phyloP scores from a whole-genome alignment of 495 filamentous ascomycete species.

The Xylaria longipes region DNA sequence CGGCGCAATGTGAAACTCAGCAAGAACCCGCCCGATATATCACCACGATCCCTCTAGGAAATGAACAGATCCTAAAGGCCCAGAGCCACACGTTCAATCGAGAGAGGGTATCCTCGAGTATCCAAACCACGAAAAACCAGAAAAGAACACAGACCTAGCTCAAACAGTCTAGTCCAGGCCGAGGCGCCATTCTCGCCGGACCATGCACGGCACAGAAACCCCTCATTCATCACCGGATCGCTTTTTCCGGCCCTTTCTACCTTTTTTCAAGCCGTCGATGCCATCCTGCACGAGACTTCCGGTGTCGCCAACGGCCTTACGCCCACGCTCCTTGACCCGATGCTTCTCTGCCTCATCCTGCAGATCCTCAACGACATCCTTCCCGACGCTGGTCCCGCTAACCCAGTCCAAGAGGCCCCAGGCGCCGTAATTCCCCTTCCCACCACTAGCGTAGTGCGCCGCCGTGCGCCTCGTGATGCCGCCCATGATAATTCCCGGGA shows the following conservation, averaged over 20 bases:
- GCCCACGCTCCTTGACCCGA: slow-evolving; percentile 56
- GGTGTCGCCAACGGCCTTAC: slow-evolving; percentile 46
- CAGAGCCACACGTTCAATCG: background rate
- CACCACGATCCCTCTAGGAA: no score
- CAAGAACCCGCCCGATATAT: background rate
- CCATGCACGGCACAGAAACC: no score
- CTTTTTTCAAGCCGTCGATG: slow-evolving; percentile 43
- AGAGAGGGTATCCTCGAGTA: slow-evolving; percentile 14
- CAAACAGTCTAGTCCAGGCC: background rate
- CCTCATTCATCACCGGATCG: slow-evolving; percentile 48
- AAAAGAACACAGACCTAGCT: background rate
- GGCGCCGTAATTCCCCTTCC: slow-evolving; percentile 75
- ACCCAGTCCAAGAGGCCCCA: slow-evolving; percentile 82
- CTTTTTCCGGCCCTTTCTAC: slow-evolving; percentile 42
- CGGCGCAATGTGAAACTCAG: background rate
- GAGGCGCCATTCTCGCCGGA: no score
- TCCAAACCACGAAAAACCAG: background rate
- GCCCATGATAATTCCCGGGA: slow-evolving; percentile 77
- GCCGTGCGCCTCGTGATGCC: slow-evolving; percentile 77
- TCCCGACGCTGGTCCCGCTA: slow-evolving; percentile 68
- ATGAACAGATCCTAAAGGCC: background rate
- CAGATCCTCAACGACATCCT: slow-evolving; percentile 62
- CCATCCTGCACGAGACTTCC: slow-evolving; percentile 45
- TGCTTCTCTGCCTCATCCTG: slow-evolving; percentile 65
- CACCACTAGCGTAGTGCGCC: slow-evolving; percentile 65